A percentile compares a stretch with the other conserved stretches of the same genome.
Conservation (phyloP, 495 filamentous ascomycete genomes). For the Aspergillus funiculosus region DNA sequence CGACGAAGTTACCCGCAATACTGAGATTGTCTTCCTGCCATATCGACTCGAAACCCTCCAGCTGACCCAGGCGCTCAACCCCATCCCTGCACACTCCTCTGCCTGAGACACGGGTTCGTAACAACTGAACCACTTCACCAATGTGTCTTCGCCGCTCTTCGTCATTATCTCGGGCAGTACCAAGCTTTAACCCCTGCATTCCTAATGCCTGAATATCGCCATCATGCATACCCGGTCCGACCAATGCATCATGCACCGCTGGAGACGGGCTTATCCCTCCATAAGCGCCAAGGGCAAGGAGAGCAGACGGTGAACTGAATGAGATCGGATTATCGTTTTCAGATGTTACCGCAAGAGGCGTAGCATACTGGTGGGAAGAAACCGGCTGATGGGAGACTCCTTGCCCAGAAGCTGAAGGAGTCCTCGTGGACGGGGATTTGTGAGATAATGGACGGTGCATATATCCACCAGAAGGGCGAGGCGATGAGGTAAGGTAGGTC, state of each 20-base stretch:
- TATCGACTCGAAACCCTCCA: conserved; percentile 68
- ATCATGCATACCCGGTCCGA: conserved; percentile 38
- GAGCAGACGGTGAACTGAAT: conserved; percentile 43
- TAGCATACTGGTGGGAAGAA: conserved; percentile 39
- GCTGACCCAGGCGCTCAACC: conserved; percentile 66
- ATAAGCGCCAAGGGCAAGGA: conserved; percentile 40
- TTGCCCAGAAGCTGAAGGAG: conserved; percentile 36
- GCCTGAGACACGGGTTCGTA: conserved; percentile 40
- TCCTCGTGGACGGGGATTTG: conserved; percentile 42
- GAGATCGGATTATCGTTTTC: conserved; percentile 39
- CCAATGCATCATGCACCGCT: conserved; percentile 37
- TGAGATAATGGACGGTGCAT: conserved; percentile 38
- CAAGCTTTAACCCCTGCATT: conserved; percentile 39
- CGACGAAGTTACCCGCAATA: conserved; percentile 61
- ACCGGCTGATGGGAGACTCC: conserved; percentile 24
- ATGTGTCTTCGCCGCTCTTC: conserved; percentile 52
- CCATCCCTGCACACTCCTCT: conserved; percentile 70
- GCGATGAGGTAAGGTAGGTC: conserved; percentile 43
- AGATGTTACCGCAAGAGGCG: conserved; percentile 32
- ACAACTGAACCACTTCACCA: conserved; percentile 37
- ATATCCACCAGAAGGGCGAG: conserved; percentile 36
- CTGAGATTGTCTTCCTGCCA: conserved; percentile 65
- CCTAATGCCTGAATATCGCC: conserved; percentile 42
- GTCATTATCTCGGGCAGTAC: conserved; percentile 42
- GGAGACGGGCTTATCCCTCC: conserved; percentile 41